Base-by-base conservation (phyloP, 164 flowering plant genomes). In the Stephania japonica region DNA sequence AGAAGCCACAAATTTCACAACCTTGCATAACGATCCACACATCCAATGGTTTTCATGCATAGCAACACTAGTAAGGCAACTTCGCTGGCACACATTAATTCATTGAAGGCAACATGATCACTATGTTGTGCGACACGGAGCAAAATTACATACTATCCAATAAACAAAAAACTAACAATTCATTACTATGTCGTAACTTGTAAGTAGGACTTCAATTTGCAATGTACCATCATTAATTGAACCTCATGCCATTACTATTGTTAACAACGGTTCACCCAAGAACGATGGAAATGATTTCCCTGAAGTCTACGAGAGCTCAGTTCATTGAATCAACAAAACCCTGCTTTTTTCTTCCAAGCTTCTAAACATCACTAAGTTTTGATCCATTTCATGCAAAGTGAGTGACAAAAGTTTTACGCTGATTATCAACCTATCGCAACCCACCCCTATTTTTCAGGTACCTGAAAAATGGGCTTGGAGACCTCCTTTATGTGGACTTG, bases 141-240 rank as follows among this genome's bases (percentile, higher is more conserved):
- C 56, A 50, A 50, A 50, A 18, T 10, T 18, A 10, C 10, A 50
- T 9, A 13, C 56, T 50, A 2, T 10, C 10, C 3, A 12, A 3
- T 50, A 50, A 4, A 3, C 18, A 50, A 0, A 50, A 5, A 50
- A 50, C n/a, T 18, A 11, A 47, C 19, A n/a, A 0, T 1, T 3
- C 61, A 12, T 56, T 18, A 56, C 18, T 56, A 19, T 56, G 62
- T n/a, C 4, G 19, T 1, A 50, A 16, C 59, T n/a, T 4, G 5
- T n/a, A 62, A 26, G 27, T 4, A 19, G 18, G 59, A 50, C 16
- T 50, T n/a, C n/a, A n/a, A 12, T 9, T 19, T 19, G 6, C 25
- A n/a, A 72, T 78, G 81, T 75, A 38, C 41, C 78, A 78, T 72
- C 75, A 72, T 78, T 75, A 50, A 78, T 69, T 79, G 78, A 79